Evolutionary conservation across 75 land plant species (phyloP).

Genomic region (Selaginella moellendorffii): DNA sequence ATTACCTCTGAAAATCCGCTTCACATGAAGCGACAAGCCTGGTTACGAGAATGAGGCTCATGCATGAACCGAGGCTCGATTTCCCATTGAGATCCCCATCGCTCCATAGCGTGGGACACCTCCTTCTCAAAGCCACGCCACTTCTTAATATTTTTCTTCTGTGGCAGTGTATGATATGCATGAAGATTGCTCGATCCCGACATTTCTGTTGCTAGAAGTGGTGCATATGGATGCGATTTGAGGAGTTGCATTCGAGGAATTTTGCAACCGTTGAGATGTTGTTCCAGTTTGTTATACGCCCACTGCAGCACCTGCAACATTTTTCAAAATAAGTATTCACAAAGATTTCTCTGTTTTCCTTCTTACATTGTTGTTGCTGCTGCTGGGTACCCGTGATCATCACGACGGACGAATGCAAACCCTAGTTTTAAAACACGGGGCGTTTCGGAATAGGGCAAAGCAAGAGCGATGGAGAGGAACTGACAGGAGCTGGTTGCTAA

Average conservation of each 20-base stretch:
- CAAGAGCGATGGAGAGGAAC: neutral
- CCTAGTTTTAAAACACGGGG: neutral
- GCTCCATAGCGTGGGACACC: no score
- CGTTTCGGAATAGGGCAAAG: neutral
- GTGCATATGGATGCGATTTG: neutral
- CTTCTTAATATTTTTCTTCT: neutral
- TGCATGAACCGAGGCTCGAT: constrained; percentile 1
- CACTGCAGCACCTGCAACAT: neutral
- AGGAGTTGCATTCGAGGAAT: neutral
- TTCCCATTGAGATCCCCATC: constrained; percentile 1
- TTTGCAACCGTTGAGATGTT: neutral
- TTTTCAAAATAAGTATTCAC: neutral
- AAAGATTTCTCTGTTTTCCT: neutral
- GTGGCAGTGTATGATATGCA: neutral
- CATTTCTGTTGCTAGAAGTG: neutral
- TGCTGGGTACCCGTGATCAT: neutral
- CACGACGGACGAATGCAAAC: neutral
- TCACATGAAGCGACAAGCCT: neutral
- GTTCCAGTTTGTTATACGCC: neutral
- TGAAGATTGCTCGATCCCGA: neutral
- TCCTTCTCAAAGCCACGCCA: neutral
- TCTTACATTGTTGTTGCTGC: neutral
- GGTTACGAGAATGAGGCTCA: neutral
- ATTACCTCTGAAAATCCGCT: neutral
- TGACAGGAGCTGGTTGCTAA: neutral